Evolutionary conservation across 1,139 yeast species (phyloP).

Genomic region (Blastobotrys capitulatus): DNA sequence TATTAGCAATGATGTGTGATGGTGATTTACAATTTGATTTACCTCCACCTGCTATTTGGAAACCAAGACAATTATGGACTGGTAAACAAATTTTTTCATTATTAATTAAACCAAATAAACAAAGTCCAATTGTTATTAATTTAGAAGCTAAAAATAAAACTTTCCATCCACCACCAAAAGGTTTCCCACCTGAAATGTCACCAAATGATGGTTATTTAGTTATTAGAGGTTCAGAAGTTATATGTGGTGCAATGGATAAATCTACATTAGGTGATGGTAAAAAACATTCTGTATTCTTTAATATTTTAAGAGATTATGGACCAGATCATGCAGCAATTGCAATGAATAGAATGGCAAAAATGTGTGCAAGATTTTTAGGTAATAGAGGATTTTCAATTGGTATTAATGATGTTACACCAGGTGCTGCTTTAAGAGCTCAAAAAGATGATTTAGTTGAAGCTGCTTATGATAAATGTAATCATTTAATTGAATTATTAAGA

Average conservation of each 20-base stretch:
- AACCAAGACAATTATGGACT: conserved; percentile 90
- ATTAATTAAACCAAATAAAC: conserved; percentile 73
- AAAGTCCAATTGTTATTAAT: conserved; percentile 77
- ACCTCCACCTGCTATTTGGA: conserved; percentile 91
- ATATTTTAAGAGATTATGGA: conserved; percentile 91
- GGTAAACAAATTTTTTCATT: conserved; percentile 93
- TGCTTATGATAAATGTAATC: conserved; percentile 91
- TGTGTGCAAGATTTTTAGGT: conserved; percentile 92
- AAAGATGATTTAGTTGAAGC: conserved; percentile 87
- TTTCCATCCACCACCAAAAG: conserved; percentile 63
- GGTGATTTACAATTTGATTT: conserved; percentile 81
- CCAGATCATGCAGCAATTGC: conserved; percentile 93
- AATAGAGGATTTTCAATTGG: conserved; percentile 97
- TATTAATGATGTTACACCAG: conserved; percentile 96
- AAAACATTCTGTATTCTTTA: conserved; percentile 92
- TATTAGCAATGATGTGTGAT: conserved; percentile 94
- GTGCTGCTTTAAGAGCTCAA: conserved; percentile 61
- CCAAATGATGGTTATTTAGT: conserved; percentile 94
- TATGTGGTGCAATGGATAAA: conserved; percentile 96
- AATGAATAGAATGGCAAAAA: conserved; percentile 97
- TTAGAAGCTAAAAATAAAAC: conserved; percentile 94
- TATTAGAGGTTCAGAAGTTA: conserved; percentile 81
- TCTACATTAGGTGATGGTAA: conserved; percentile 96
- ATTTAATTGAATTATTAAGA: conserved; percentile 71
- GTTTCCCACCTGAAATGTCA: conserved; percentile 86